Evolutionary conservation across 2,329 filamentous ascomycete species (phyloP).

Genomic region (Akanthomyces lecanii): DNA sequence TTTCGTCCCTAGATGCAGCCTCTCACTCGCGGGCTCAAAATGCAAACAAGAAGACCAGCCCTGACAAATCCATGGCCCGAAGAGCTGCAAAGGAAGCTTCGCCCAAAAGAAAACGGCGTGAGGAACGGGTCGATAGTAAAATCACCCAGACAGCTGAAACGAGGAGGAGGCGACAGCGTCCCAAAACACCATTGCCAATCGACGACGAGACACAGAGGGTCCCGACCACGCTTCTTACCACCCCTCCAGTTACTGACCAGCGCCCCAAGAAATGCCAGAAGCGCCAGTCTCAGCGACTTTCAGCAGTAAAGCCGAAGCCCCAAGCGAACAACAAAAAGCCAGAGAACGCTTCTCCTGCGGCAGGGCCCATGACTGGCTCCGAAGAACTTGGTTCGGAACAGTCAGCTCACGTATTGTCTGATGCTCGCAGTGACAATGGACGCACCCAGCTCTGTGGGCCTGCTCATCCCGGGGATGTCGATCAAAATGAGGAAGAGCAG

Average conservation of each 20-base stretch:
- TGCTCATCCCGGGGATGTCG: background rate
- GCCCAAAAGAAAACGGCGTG: background rate
- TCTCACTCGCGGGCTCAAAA: background rate
- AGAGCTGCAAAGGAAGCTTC: background rate
- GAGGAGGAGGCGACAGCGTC: conserved; percentile 30
- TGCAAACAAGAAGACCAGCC: background rate
- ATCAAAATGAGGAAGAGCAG: background rate
- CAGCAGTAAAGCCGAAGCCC: background rate
- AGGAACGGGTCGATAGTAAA: background rate
- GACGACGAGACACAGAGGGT: conserved; percentile 29
- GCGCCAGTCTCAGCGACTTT: background rate
- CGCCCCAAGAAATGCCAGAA: background rate
- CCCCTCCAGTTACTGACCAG: conserved; percentile 3
- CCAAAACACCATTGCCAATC: conserved; percentile 32
- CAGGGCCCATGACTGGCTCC: background rate
- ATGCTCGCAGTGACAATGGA: background rate
- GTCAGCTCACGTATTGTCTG: background rate
- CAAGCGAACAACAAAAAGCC: background rate
- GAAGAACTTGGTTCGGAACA: background rate
- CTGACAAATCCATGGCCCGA: background rate
- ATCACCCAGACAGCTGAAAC: background rate
- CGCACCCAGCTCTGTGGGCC: no score
- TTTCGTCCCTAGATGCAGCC: background rate
- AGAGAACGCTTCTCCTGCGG: no score
- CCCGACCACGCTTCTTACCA: conserved; percentile 13